Conservation (phyloP, 1,139 yeast species). For the Nakaseomyces bracarensis region DNA sequence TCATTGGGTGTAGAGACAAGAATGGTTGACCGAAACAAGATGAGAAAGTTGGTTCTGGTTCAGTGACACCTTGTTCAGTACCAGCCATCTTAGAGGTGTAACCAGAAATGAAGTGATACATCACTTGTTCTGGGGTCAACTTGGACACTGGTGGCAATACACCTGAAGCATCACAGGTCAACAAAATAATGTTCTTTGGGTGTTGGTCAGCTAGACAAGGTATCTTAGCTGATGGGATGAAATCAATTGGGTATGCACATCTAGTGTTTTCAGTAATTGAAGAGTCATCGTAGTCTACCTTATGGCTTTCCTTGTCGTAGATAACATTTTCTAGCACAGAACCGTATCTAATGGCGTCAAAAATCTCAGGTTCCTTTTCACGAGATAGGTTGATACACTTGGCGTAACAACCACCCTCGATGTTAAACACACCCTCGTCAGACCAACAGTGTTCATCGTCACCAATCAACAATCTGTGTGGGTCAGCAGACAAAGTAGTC, state of each 20-base stretch:
- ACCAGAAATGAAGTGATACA: slow-evolving; percentile 98
- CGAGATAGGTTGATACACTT: slow-evolving; percentile 85
- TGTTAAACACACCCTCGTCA: slow-evolving; percentile 95
- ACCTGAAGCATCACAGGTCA: slow-evolving; percentile 98
- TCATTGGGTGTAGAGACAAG: slow-evolving; percentile 97
- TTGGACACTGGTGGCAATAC: slow-evolving; percentile 95
- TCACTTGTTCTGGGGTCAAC: slow-evolving; percentile 89
- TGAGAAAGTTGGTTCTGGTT: slow-evolving; percentile 96
- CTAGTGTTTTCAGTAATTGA: slow-evolving; percentile 93
- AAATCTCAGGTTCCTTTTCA: slow-evolving; percentile 97
- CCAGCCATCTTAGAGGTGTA: slow-evolving; percentile 99
- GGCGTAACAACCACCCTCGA: slow-evolving; percentile 99
- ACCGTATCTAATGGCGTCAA: slow-evolving; percentile 90
- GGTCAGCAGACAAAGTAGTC: slow-evolving; percentile 95
- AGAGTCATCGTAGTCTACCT: slow-evolving; percentile 77
- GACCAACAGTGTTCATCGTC: slow-evolving; percentile 99
- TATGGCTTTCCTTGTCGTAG: slow-evolving; percentile 70
- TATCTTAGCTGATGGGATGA: slow-evolving; percentile 89
- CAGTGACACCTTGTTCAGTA: slow-evolving; percentile 97
- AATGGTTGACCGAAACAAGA: slow-evolving; percentile 99
- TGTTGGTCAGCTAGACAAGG: slow-evolving; percentile 88
- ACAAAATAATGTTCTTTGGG: slow-evolving; percentile 84
- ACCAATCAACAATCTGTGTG: slow-evolving; percentile 88
- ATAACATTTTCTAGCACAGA: slow-evolving; percentile 90
- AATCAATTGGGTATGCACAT: slow-evolving; percentile 97